Percentiles rank a stretch among this genome's conserved stretches.
These are phyloP conservation scores for Litchi chinensis DNA, from an alignment of 345 rosid genomes.

Conservation along the genomic window DNA sequence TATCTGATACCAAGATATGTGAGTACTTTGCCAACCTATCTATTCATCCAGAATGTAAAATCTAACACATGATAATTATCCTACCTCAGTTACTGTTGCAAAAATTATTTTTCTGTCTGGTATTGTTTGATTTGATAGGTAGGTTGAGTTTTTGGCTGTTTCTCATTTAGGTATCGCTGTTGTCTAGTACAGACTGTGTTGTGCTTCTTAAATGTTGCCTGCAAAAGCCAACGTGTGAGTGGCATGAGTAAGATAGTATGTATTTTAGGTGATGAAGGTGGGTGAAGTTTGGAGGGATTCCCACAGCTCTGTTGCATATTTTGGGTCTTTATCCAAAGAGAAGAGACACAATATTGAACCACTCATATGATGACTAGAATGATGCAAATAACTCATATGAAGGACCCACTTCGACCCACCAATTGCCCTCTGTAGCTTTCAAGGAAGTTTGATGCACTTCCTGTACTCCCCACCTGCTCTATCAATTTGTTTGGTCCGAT, in stretches of 20 bases:
- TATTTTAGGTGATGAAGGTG: constrained; percentile 20
- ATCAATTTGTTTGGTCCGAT: constrained; percentile 8
- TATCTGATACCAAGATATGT: too few relatives aligned
- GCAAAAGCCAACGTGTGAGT: constrained; percentile 5
- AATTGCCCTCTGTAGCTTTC: constrained; percentile 13
- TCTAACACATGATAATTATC: background rate
- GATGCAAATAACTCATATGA: constrained; percentile 14
- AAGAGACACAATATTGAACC: constrained; percentile 11
- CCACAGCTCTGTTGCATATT: constrained; percentile 24
- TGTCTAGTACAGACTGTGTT: background rate
- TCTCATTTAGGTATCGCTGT: constrained; percentile 12
- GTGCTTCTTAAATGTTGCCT: constrained; percentile 9
- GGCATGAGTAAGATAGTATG: background rate
- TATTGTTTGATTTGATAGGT: constrained; percentile 17
- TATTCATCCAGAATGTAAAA: background rate
- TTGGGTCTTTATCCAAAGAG: constrained; percentile 16
- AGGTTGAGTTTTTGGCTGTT: constrained; percentile 26
- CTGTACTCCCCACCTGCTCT: constrained; percentile 10
- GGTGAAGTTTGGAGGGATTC: constrained; percentile 30
- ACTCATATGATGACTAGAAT: constrained; percentile 14
- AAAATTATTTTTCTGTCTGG: background rate
- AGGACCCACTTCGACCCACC: constrained; percentile 27
- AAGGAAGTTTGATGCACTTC: constrained; percentile 26
- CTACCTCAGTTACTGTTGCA: background rate
- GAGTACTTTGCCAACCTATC: background rate